phyloP scores from a whole-genome alignment of 1,284 basidiomycete genomes.

The Apiotrichum veenhuisii region DNA sequence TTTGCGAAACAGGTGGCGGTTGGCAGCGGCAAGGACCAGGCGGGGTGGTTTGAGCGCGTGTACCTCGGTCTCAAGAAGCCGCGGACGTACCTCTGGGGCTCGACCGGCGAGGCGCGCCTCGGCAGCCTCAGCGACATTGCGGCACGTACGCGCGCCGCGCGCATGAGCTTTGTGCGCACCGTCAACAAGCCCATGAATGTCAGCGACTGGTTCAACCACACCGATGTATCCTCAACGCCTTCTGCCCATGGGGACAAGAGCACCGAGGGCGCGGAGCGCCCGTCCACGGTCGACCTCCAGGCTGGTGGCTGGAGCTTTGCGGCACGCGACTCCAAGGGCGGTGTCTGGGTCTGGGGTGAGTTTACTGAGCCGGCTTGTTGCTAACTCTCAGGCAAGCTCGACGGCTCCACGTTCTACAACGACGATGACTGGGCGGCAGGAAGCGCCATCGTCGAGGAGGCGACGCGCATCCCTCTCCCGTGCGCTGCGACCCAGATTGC shows the following conservation, averaged over 20 bases:
- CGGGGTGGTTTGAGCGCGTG: constrained; percentile 68
- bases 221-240: neutral
- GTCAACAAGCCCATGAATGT: constrained; percentile 5
- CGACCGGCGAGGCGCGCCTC: constrained; percentile 41
- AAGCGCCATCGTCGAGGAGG: constrained; percentile 25
- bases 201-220: constrained; percentile 1
- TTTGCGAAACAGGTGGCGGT: constrained; percentile 49
- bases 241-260: neutral
- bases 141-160: neutral
- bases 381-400: constrained; percentile 6
- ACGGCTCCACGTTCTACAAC: constrained; percentile 62
- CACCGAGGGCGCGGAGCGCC: constrained; percentile 24
- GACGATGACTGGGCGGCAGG: constrained; percentile 32
- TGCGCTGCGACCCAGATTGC: constrained; percentile 31
- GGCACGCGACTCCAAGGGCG: constrained; percentile 61
- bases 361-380: neutral
- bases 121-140: constrained; percentile 5
- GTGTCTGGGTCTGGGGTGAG: constrained; percentile 76
- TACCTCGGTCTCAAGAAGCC: constrained; percentile 64
- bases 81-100: constrained; percentile 77
- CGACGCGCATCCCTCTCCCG: constrained; percentile 38
- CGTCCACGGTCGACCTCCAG: constrained; percentile 63
- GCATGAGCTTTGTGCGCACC: neutral
- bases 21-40: constrained; percentile 7
- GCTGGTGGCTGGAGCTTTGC: constrained; percentile 67